A percentile compares a stretch with the other conserved stretches of the same genome.
phyloP scores from a whole-genome alignment of 768 basidiomycete species.

The Boletus reticulatus region DNA sequence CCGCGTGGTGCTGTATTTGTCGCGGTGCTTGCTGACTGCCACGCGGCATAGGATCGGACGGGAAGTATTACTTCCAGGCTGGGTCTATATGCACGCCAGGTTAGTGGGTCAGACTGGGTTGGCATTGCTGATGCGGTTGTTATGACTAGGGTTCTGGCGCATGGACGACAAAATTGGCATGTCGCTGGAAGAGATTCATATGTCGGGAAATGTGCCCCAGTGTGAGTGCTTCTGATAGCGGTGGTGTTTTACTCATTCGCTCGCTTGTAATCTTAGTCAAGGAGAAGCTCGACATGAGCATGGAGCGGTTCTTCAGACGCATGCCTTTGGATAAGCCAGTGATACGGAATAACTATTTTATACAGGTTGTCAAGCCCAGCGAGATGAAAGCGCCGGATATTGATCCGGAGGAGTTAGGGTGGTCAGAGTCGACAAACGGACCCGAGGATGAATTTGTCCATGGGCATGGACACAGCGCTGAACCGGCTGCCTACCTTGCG shows the following conservation, averaged over 20 bases:
- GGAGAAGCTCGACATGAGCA: slow-evolving; percentile 59
- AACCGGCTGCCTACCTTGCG: slow-evolving; percentile 20
- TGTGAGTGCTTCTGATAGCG: slow-evolving; percentile 41
- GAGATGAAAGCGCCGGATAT: slow-evolving; percentile 17
- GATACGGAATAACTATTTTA: slow-evolving; percentile 63
- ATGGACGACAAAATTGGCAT: slow-evolving; percentile 74
- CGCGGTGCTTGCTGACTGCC: slow-evolving; percentile 14
- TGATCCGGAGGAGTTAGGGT: slow-evolving; percentile 66
- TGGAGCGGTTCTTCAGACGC: slow-evolving; percentile 70
- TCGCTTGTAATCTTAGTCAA: slow-evolving; percentile 40
- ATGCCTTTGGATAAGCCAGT: slow-evolving; percentile 68
- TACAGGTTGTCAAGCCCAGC: slow-evolving; percentile 39
- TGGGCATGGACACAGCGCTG: slow-evolving; percentile 27
- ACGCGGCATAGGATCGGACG: slow-evolving; percentile 52
- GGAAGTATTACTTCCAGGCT: slow-evolving; percentile 71
- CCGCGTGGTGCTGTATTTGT: slow-evolving; percentile 11
- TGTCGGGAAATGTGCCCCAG: slow-evolving; percentile 66
- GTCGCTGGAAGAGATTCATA: slow-evolving; percentile 70
- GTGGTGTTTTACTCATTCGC: neutral
- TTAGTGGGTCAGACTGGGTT: slow-evolving; percentile 23
- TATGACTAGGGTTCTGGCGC: slow-evolving; percentile 64
- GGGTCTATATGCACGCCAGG: slow-evolving; percentile 68
- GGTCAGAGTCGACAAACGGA: slow-evolving; percentile 56
- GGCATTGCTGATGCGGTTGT: neutral
- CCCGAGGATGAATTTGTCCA: slow-evolving; percentile 46